Percentiles rank a stretch among this genome's conserved stretches.
phyloP scores from a whole-genome alignment of 768 basidiomycete species.

The Lyophyllum semitale region DNA sequence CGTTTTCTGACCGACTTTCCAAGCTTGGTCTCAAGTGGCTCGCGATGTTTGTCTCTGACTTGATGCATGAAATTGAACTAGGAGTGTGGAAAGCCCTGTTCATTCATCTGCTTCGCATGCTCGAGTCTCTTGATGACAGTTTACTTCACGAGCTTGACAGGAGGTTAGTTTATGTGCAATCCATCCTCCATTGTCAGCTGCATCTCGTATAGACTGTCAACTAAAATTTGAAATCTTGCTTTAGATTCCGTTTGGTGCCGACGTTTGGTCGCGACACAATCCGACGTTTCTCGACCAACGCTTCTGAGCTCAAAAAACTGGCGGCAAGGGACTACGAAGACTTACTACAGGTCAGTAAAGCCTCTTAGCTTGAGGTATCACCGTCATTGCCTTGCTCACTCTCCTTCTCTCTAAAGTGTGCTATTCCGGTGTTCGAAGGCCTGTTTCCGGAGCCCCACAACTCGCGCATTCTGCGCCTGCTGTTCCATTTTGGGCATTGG shows the following conservation, averaged over 20 bases:
- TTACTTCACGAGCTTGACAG: not conserved
- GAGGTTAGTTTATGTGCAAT: not conserved
- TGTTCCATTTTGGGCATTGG: not conserved
- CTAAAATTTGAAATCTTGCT: not conserved
- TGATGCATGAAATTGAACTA: not conserved
- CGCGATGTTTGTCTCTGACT: not conserved
- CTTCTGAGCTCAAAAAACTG: not conserved
- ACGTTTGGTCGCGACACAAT: too few relatives aligned
- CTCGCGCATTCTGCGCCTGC: not conserved
- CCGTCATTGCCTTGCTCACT: not conserved
- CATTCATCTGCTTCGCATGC: not conserved
- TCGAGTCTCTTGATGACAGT: not conserved
- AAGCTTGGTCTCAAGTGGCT: too few relatives aligned
- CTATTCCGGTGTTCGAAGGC: not conserved
- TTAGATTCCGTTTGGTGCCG: too few relatives aligned
- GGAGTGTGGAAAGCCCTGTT: too few relatives aligned
- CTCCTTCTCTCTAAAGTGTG: not conserved
- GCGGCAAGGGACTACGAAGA: not conserved
- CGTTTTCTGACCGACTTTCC: too few relatives aligned
- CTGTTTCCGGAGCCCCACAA: slow-evolving; percentile 1
- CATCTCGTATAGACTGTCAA: not conserved
- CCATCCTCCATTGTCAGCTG: not conserved
- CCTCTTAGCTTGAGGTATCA: not conserved
- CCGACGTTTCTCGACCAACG: not conserved
- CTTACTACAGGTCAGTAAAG: not conserved